Conservation (phyloP, 2,329 filamentous ascomycete genomes). For the Pseudopithomyces chartarum region DNA sequence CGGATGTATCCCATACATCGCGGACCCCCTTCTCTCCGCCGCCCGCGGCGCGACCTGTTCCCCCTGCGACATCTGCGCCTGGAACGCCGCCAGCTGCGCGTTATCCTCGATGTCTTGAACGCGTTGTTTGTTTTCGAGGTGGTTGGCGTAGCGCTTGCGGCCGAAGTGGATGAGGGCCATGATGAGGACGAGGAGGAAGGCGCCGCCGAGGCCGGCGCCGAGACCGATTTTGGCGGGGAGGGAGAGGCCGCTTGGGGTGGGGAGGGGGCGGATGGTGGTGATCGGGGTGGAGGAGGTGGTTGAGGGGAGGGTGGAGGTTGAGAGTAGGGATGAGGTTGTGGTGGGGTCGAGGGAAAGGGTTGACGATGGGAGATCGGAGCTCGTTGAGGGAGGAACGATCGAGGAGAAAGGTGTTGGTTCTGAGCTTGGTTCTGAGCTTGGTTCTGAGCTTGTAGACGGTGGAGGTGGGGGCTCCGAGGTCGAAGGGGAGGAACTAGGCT, state of each 20-base stretch:
- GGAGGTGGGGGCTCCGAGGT: background rate
- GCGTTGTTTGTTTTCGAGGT: background rate
- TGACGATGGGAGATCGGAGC: background rate
- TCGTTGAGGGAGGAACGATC: background rate
- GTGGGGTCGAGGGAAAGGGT: background rate
- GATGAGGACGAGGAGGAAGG: background rate
- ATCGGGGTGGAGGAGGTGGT: background rate
- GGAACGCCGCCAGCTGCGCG: background rate
- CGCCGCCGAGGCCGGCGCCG: background rate
- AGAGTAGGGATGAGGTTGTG: background rate
- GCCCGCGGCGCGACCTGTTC: too few species aligned
- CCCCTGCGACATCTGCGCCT: conserved; percentile 1
- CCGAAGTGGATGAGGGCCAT: background rate
- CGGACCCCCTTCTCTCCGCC: background rate
- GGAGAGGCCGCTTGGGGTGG: background rate
- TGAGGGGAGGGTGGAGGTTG: background rate
- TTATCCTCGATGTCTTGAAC: background rate
- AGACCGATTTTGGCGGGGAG: background rate
- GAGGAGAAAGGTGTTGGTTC: background rate
- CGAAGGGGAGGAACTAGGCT: background rate
- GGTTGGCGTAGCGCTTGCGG: background rate
- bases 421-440: background rate
- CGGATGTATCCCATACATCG: background rate
- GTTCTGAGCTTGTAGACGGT: background rate
- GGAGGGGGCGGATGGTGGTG: background rate